Evolutionary conservation across 345 rosid genomes (phyloP).

Genomic region (Populus pruinosa): DNA sequence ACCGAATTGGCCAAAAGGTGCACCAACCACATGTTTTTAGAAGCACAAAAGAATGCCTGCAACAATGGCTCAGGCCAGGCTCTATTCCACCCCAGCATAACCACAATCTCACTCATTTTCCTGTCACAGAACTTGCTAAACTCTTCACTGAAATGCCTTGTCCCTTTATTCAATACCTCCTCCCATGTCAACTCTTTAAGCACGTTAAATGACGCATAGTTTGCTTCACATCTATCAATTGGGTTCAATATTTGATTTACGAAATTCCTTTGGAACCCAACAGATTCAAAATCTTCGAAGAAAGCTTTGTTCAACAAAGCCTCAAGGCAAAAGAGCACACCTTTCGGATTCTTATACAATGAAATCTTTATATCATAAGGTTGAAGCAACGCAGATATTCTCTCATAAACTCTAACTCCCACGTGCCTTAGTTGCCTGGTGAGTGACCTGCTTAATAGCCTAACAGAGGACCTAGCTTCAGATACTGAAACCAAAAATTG

Average conservation of each 20-base stretch:
- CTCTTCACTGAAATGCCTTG: constrained; percentile 82
- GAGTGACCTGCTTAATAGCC: constrained; percentile 61
- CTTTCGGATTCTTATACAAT: constrained; percentile 55
- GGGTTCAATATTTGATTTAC: constrained; percentile 64
- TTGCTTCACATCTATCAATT: constrained; percentile 62
- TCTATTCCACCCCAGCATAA: constrained; percentile 71
- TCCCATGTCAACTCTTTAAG: constrained; percentile 76
- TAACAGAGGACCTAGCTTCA: constrained; percentile 60
- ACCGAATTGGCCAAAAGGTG: constrained; percentile 90
- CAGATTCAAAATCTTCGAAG: constrained; percentile 83
- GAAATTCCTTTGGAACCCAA: constrained; percentile 61
- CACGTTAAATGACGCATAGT: constrained; percentile 51
- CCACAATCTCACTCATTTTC: constrained; percentile 88
- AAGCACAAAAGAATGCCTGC: constrained; percentile 81
- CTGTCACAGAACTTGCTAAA: constrained; percentile 83
- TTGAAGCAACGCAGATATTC: constrained; percentile 61
- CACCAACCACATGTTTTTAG: constrained; percentile 81
- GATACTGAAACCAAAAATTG: constrained; percentile 65
- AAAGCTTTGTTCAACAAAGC: constrained; percentile 67
- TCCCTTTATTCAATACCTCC: constrained; percentile 75
- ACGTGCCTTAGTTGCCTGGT: constrained; percentile 56
- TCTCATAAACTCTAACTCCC: constrained; percentile 57
- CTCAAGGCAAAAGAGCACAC: constrained; percentile 56
- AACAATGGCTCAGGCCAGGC: constrained; percentile 86
- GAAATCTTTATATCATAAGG: constrained; percentile 66